Percentiles rank a stretch among this genome's conserved stretches.
phyloP scores from a whole-genome alignment of 2,329 filamentous ascomycete species.

The Stachybotrys chlorohalonatus region DNA sequence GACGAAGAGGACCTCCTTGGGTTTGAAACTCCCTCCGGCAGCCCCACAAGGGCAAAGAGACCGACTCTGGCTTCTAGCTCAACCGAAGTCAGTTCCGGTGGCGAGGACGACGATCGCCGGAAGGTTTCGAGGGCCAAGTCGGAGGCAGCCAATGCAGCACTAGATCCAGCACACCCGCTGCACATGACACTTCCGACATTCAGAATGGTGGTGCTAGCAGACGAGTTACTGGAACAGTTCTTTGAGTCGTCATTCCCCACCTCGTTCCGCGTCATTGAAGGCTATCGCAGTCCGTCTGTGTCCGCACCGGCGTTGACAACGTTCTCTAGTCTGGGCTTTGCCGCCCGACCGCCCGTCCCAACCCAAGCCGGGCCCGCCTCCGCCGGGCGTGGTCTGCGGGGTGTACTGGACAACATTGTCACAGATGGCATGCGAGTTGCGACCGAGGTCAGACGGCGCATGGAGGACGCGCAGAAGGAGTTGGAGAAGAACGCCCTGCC shows the following conservation, averaged over 20 bases:
- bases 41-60: constrained; percentile 32
- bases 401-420: constrained; percentile 94
- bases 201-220: constrained; percentile 95
- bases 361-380: constrained; percentile 28
- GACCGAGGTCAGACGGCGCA: constrained; percentile 79
- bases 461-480: constrained; percentile 93
- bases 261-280: constrained; percentile 81
- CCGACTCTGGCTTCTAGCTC: constrained; percentile 29
- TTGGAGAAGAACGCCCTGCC: constrained; percentile 74
- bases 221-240: constrained; percentile 92
- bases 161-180: constrained; percentile 86
- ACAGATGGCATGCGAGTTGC: constrained; percentile 96
- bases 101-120: constrained; percentile 13
- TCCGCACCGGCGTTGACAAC: constrained; percentile 65
- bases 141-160: constrained; percentile 75
- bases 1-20: constrained; percentile 52
- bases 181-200: constrained; percentile 97
- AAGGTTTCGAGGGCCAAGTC: constrained; percentile 55
- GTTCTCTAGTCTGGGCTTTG: constrained; percentile 64
- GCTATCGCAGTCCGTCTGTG: constrained; percentile 26
- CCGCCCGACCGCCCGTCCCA: constrained; percentile 27
- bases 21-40: constrained; percentile 39
- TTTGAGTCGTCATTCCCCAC: constrained; percentile 93
- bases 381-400: constrained; percentile 68
- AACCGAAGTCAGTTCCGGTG: constrained; percentile 7